Conservation (phyloP, 306 rosid species). For the Comarum palustre region DNA sequence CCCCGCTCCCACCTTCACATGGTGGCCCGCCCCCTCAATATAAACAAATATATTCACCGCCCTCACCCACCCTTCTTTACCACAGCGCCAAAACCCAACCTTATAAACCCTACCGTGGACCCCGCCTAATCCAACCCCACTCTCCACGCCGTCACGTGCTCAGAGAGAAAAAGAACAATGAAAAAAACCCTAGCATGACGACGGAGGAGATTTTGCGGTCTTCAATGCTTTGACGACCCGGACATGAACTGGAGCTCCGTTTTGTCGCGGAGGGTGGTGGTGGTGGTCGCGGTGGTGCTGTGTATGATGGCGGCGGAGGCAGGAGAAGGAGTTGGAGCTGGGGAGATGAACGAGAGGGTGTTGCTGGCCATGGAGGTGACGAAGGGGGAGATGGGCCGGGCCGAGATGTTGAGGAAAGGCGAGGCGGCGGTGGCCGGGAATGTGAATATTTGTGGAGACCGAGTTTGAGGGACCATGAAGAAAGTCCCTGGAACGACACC, state of each 20-base stretch:
- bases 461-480: constrained; percentile 50
- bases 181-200: background rate
- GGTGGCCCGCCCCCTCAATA: constrained; percentile 3
- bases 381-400: constrained; percentile 55
- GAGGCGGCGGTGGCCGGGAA: constrained; percentile 26
- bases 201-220: background rate
- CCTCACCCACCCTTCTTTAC: constrained; percentile 3
- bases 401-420: constrained; percentile 34
- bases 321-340: constrained; percentile 6
- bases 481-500: constrained; percentile 50
- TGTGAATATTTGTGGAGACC: constrained; percentile 52
- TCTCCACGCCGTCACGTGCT: constrained; percentile 53
- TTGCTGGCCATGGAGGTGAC: constrained; percentile 47
- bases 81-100: constrained; percentile 21
- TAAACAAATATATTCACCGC: background rate
- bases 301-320: background rate
- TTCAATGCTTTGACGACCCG: constrained; percentile 46
- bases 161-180: background rate
- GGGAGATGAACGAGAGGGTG: constrained; percentile 29
- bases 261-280: constrained; percentile 47
- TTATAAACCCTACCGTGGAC: constrained; percentile 20
- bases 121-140: constrained; percentile 34
- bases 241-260: constrained; percentile 75
- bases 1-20: constrained; percentile 37
- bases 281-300: background rate